Percentiles rank a stretch among this genome's conserved stretches.
Evolutionary conservation across 805 yeast species (phyloP).

Genomic region (Saturnispora silvae): DNA sequence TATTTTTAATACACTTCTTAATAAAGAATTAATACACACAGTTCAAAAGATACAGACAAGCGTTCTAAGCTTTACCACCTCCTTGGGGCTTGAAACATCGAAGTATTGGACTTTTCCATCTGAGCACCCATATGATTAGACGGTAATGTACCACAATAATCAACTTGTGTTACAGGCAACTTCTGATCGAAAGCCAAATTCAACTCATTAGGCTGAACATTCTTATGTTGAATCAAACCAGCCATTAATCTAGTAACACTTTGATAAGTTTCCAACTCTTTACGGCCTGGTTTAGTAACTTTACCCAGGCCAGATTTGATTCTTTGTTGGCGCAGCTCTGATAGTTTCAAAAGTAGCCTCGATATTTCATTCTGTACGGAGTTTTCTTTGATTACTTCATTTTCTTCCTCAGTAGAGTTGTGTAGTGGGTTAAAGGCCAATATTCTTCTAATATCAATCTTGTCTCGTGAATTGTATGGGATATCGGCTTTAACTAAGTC

Average conservation of each 20-base stretch:
- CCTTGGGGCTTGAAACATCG: constrained; percentile 2
- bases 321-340: constrained; percentile 39
- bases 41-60: too few relatives aligned
- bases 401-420: constrained; percentile 19
- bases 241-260: constrained; percentile 34
- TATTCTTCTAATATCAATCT: constrained; percentile 21
- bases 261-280: constrained; percentile 7
- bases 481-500: not conserved
- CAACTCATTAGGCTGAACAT: constrained; percentile 25
- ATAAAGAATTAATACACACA: too few relatives aligned
- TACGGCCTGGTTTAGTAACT: constrained; percentile 5
- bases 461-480: constrained; percentile 7
- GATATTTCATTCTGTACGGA: constrained; percentile 31
- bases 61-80: constrained; percentile 8
- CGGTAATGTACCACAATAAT: constrained; percentile 73
- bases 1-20: too few relatives aligned
- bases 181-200: constrained; percentile 27
- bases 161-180: constrained; percentile 62
- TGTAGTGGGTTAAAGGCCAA: constrained; percentile 21
- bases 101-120: constrained; percentile 5
- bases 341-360: constrained; percentile 36
- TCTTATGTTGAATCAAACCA: constrained; percentile 24
- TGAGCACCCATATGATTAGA: constrained; percentile 25
- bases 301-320: constrained; percentile 8
- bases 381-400: constrained; percentile 15